Conservation (phyloP, 2,329 filamentous ascomycete species). For the Botrytis medusae region DNA sequence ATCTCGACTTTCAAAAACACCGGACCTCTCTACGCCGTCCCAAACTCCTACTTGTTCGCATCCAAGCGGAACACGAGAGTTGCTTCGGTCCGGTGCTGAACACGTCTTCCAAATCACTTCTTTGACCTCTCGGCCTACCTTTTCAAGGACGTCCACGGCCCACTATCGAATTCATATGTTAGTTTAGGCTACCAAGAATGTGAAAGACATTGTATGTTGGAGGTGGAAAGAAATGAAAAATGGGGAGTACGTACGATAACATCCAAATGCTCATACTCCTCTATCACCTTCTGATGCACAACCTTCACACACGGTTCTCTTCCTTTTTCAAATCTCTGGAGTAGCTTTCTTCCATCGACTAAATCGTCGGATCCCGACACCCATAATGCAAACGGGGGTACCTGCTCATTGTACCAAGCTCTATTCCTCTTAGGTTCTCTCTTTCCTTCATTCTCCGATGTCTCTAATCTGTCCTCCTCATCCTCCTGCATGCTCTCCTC, state of each 20-base stretch:
- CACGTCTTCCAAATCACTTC: constrained; percentile 83
- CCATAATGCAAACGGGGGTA: constrained; percentile 86
- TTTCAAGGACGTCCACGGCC: constrained; percentile 84
- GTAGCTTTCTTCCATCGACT: constrained; percentile 75
- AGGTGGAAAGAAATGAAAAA: too few relatives aligned
- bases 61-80: constrained; percentile 33
- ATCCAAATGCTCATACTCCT: constrained; percentile 90
- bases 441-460: constrained; percentile 8
- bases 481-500: constrained; percentile 67
- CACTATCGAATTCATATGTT: constrained; percentile 46
- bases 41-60: constrained; percentile 37
- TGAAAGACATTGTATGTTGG: neutral
- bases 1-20: constrained; percentile 34
- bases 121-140: constrained; percentile 77
- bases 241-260: constrained; percentile 56
- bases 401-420: constrained; percentile 80
- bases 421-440: constrained; percentile 49
- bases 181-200: neutral
- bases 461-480: constrained; percentile 43
- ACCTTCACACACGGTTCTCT: constrained; percentile 79
- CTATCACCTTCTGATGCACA: constrained; percentile 79
- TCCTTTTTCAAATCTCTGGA: constrained; percentile 71
- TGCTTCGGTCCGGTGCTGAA: constrained; percentile 35
- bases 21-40: constrained; percentile 24
- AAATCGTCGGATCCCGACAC: constrained; percentile 79